These are phyloP conservation scores for Salvia miltiorrhiza DNA, from an alignment of 257 asterid species.

Conservation along the genomic window DNA sequence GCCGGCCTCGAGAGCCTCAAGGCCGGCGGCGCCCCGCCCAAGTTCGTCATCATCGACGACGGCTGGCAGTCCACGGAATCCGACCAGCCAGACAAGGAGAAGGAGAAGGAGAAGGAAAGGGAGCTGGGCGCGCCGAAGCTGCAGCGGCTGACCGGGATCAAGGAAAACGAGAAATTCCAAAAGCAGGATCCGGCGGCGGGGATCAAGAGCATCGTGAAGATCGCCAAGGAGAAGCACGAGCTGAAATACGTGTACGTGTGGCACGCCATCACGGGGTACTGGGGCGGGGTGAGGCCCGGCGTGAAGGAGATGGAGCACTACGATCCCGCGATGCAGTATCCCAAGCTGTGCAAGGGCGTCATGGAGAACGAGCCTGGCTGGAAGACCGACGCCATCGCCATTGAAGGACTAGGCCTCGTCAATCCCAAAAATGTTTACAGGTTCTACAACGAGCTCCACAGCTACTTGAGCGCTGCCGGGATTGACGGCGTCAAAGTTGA, in stretches of 20 bases:
- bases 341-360: slow-evolving; percentile 59
- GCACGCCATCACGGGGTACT: slow-evolving; percentile 90
- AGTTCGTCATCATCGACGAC: slow-evolving; percentile 77
- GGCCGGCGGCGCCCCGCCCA: slow-evolving; percentile 68
- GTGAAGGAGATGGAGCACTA: slow-evolving; percentile 65
- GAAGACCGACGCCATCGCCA: slow-evolving; percentile 62
- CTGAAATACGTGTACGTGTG: slow-evolving; percentile 76
- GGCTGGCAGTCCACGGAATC: slow-evolving; percentile 80
- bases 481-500: slow-evolving; percentile 87
- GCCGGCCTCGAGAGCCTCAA: slow-evolving; percentile 64
- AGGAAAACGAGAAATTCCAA: slow-evolving; percentile 67
- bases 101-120: slow-evolving; percentile 24
- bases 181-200: slow-evolving; percentile 49
- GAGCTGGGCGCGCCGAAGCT: slow-evolving; percentile 32
- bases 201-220: slow-evolving; percentile 58
- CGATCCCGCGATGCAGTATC: slow-evolving; percentile 63
- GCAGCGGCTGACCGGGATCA: slow-evolving; percentile 59
- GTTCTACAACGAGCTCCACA: slow-evolving; percentile 76
- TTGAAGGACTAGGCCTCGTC: slow-evolving; percentile 75
- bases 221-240: slow-evolving; percentile 72
- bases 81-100: slow-evolving; percentile 17
- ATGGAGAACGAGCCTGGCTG: slow-evolving; percentile 75
- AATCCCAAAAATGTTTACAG: slow-evolving; percentile 72
- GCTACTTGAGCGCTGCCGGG: slow-evolving; percentile 74
- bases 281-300: slow-evolving; percentile 90